Base-by-base conservation (phyloP, 2,329 filamentous ascomycete genomes). In the Exophiala sp. region DNA sequence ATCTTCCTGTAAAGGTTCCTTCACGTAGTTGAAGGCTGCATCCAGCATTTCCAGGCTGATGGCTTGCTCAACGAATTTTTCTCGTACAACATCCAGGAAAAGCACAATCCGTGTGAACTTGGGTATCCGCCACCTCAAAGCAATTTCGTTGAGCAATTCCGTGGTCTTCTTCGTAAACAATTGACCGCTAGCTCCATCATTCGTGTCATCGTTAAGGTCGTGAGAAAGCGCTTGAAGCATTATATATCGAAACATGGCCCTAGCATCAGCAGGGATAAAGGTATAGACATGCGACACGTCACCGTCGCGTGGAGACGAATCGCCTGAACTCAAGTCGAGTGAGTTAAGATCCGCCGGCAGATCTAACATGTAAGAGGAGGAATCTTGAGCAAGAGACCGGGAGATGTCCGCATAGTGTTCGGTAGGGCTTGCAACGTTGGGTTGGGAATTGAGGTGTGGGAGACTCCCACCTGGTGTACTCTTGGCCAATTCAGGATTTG, bases 61-160 rank as follows among this genome's bases (percentile, higher is more conserved):
- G 65, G 95, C 88, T 61, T 89, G 85, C 62, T 95, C 87, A 42
- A 90, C 75, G 66, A 91, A 97, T 69, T 94, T 94, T 64, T 91
- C 87, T 18, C 86, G 81, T 5, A 90, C 81, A 52, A 95, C 88
- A 72, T 97, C 94, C 34, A 97, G 74, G 64, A 96, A 86, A 5
- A 92, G 73, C 5, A 95, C 84, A 47, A 90, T 78, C 41, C 91
- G 83, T 3, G 90, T 89, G 65, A 86, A 90, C 60, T 87, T 85
- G 2, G 92, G 91, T 58, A 99, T 80, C 46, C 94, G 86, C 94
- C 94, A 99, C 65, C 91, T 84, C 58, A 90, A 76, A 55, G 87
- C 89, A 53, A 96, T 79, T 69, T 97, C 92, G 56, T 87, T 88
- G 58, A 99, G 72, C 42, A 99, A 75, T 52, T 96, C 91, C 45